Base-by-base conservation (phyloP, 805 yeast genomes). In the Priceomyces castillae region DNA sequence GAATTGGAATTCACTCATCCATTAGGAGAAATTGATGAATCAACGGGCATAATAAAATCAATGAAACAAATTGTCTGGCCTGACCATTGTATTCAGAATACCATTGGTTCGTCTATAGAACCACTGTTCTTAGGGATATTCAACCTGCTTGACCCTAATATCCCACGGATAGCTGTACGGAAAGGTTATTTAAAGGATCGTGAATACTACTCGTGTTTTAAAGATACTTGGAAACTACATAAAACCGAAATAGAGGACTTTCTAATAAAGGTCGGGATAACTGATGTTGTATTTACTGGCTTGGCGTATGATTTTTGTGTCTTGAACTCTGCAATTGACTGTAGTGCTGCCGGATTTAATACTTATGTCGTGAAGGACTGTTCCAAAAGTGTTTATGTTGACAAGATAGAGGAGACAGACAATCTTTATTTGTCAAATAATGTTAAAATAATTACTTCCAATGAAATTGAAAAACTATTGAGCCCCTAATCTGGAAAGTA, bases 281-380 rank as follows among this genome's bases (percentile, higher is more conserved):
- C 76, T 2, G 76, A 81, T 34, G 89, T 90, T 1, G 80, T 73
- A 36, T 74, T 86, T 17, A 92, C 83, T 1, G 98, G 97, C 0
- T 54, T 90, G 16, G 97, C 97, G 0, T 80, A 81, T 49, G 98
- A 90, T 58, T 89, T 69, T 61, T 90, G 98, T 61, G 97, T 92
- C 3, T 65, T 81, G 52, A 74, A 81, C 56, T 83, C 95, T 0
- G 89, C 96, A 0, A 59, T 80, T 18, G 95, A 90, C 44, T 74
- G 90, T 16, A 77, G 74, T 0, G 62, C 59, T 9, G 47, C 53
- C 30, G 96, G 96, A 0, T 89, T 76, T 57, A 61, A 75, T 1
- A 81, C 95, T 0, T 69, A 56, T 41, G 86, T 92, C 1, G 50
- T 88, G 11, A 69, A 71, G 46, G 77, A 78, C 23, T 76, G 80